Evolutionary conservation across 164 flowering plant genomes (phyloP).

Genomic region (Umbilicus rupestris): DNA sequence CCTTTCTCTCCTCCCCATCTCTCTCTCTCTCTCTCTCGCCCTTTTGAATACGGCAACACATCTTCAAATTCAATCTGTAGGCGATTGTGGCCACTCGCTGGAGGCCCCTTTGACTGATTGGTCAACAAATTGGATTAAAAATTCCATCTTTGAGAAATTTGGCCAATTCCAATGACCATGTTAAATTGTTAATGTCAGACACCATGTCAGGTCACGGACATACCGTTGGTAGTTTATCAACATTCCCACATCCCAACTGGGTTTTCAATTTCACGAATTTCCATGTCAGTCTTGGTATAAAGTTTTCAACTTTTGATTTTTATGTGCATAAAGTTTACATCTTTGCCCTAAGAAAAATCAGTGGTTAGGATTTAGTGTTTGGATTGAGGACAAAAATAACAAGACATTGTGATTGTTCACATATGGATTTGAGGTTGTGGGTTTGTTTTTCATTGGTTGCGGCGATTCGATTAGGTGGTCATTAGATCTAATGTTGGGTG

Average conservation of each 20-base stretch:
- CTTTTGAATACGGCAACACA: conserved; percentile 3
- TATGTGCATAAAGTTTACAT: background rate
- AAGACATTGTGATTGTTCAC: too few species aligned
- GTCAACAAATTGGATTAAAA: background rate
- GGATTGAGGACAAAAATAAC: too few species aligned
- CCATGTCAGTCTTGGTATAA: background rate
- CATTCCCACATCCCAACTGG: background rate
- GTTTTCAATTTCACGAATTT: conserved; percentile 1
- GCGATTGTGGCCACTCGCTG: background rate
- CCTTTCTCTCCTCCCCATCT: background rate
- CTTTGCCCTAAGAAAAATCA: background rate
- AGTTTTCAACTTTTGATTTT: background rate
- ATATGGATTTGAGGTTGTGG: background rate
- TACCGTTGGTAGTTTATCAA: conserved; percentile 7
- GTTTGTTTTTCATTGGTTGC: background rate
- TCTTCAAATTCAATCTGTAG: background rate
- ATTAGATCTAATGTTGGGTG: background rate
- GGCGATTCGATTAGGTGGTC: background rate
- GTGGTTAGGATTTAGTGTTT: too few species aligned
- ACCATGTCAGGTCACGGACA: background rate
- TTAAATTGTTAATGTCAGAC: background rate
- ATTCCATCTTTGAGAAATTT: background rate
- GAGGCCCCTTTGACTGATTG: background rate
- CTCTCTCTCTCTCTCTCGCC: background rate
- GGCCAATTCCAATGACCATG: background rate